Percentiles rank a stretch among this genome's conserved stretches.
phyloP scores from a whole-genome alignment of 352 stramenopile genomes.

The Phytophthora melonis region DNA sequence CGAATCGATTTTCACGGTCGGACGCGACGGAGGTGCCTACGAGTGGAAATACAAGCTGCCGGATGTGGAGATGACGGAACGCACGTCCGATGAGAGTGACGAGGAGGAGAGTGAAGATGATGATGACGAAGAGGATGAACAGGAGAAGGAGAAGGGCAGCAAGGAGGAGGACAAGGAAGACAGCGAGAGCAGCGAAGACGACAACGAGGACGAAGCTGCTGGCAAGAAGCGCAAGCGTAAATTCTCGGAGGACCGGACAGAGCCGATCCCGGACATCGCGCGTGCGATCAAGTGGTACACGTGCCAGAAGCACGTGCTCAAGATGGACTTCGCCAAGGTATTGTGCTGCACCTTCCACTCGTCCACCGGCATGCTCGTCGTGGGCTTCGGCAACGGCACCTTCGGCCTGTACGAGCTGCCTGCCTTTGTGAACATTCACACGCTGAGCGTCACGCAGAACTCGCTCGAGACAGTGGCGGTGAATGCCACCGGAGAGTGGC shows the following conservation, averaged over 20 bases:
- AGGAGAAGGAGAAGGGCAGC: conserved; percentile 23
- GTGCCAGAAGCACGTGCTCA: conserved; percentile 89
- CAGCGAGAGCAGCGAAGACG: conserved; percentile 19
- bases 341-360: conserved; percentile 92
- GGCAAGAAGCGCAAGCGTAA: conserved; percentile 40
- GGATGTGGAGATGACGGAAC: conserved; percentile 42
- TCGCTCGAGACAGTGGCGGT: conserved; percentile 94
- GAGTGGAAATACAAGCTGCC: conserved; percentile 85
- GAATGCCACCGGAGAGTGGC: conserved; percentile 97
- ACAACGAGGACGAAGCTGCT: conserved; percentile 43
- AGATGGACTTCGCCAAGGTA: conserved; percentile 92
- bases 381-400: conserved; percentile 97
- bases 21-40: conserved; percentile 87
- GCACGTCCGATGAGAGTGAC: conserved; percentile 44
- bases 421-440: conserved; percentile 97
- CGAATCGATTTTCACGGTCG: conserved; percentile 87
- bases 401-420: conserved; percentile 99
- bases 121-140: conserved; percentile 25
- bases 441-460: conserved; percentile 92
- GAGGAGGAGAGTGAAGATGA: conserved; percentile 33
- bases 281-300: conserved; percentile 87
- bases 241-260: conserved; percentile 27
- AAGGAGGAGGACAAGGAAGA: conserved; percentile 42
- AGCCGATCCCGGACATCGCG: conserved; percentile 67
- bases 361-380: conserved; percentile 88